Evolutionary conservation across 495 filamentous ascomycete genomes (phyloP), one percentile per base, ranked within the genome.

Genomic region (Penicillium salamii): DNA sequence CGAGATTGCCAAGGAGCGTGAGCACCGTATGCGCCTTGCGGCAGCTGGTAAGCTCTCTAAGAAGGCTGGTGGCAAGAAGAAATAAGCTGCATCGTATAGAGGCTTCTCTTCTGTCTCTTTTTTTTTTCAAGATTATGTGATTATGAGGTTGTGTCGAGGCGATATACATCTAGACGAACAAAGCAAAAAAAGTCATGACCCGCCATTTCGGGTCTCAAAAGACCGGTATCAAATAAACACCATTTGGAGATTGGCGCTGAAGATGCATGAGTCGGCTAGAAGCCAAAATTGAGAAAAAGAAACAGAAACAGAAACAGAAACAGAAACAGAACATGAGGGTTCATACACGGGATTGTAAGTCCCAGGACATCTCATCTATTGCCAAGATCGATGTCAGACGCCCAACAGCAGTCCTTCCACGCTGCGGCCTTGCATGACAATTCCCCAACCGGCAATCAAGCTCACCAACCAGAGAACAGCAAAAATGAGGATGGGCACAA

Each of bases 401-500:
- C 77, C 67, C 72, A 63, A 76, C 54, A 79, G 72, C 49, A 79
- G 46, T 6, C 72, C 66, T 48, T 69, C 68, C 9, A 73, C 72
- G 31, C 66, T 63, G 12, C 58, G 61, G 20, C 71, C 72, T 42
- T 75, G 71, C 58, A 69, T 73, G 26, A 75, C 66, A 21, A 77
- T 50, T 7, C 73, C 63, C 70, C 72, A 75, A n/a, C 72, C 70
- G 2, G 64, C 67, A 61, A 77, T 70, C 46, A 88, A 60, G 55
- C 82, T 85, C 5, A 80, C 65, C 14, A 83, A 61, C 85, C 85
- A 89, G 20, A 87, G 49, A 12, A 87, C 68, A 3, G 72, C 76
- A 32, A 84, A 77, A 7, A 84, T 65, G 21, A 83, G 67, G 18
- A 85, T 78, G 0, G 85, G 86, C 20, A 80, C 67, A 31, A 89